Base-by-base conservation (phyloP, 805 yeast genomes). In the Yamadazyma sp. region DNA sequence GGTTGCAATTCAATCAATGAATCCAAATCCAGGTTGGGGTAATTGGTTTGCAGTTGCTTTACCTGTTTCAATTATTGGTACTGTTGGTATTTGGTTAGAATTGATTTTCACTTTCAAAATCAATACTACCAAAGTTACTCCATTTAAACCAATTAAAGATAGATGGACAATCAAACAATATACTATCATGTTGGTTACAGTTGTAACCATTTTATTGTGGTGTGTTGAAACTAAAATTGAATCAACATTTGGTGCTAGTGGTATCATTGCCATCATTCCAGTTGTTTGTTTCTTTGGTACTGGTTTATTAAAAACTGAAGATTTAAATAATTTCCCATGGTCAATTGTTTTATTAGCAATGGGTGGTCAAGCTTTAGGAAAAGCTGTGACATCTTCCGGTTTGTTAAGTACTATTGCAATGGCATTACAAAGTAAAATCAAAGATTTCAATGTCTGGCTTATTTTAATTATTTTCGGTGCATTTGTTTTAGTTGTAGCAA, bases 21-120 rank as follows among this genome's bases (percentile, higher is more conserved):
- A 70, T 38, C 95, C 94, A 1, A 78, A 82, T 31, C 82, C 82
- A 11, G 75, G 77, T 7, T 91, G 98, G 98, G 80, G 82, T 8
- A 84, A 86, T 55, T 91, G 98, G 98, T 93, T 91, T 58, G 78
- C 81, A 6, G 76, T 91, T 30, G 77, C 96, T 0, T 60, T 89
- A 13, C 98, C 98, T 0, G 87, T 89, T 8, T 73, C 87, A 40
- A 49, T 73, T 11, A 53, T 82, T 24, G 73, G 83, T 10, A 65
- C 87, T 35, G 20, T 86, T 3, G 56, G 78, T 6, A 78, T 87
- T 34, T 93, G 96, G 93, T 46, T 77, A 12, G 73, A 84, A 44
- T 66, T 88, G 49, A 56, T 85, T 37, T 58, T 84, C 16, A 76
- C 85, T 3, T 83, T 85, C 60, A 74, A 76, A 53, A 57, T 64